Evolutionary conservation across 2,329 filamentous ascomycete genomes (phyloP), one percentile per base, ranked within the genome.

Genomic region (Cercospora zeina): DNA sequence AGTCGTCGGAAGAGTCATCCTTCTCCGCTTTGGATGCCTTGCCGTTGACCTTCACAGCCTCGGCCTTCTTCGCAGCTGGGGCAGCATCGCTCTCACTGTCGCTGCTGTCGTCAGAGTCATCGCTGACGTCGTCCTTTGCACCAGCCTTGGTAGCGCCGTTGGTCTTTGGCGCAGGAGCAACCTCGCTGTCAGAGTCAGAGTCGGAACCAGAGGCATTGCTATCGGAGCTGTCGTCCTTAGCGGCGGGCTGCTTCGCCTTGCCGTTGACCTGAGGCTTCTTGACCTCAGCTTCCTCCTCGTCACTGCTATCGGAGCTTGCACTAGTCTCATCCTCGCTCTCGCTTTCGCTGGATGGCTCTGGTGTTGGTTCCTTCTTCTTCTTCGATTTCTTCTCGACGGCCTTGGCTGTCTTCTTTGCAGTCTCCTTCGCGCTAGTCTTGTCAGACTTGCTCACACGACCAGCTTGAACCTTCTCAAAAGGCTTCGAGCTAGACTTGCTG

Each of bases 361-460:
- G 79, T 58, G 78, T 79, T 47, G 79, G 77, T 68, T 74, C 78
- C 75, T 78, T 77, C 78, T 82, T 82, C 75, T 78, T 77, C 78
- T 82, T 82, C 69, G 64, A 64, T 62, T 70, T 71, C 69, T 75
- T 74, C 61, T 71, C 69, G 53, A 73, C 70, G 62, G 69, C 77
- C 66, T 79, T 70, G 68, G 80, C 81, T 75, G 85, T 83, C 68
- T 78, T 74, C 69, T 70, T 78, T 55, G 77, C 70, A 68, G 80
- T 79, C 77, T 85, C 85, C 69, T 79, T 75, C 62, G 83, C 79
- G 50, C 78, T 73, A 63, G 82, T 79, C 82, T 86, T 88, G 73
- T 86, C 80, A 58, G 86, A 75, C 82, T 91, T 92, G 79, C 83
- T 84, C 71, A 90, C 82, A 68, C 84, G 84, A 69, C 82, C 86